These are phyloP conservation scores for Talaromyces nanjingensis DNA, from an alignment of 495 filamentous ascomycete genomes.

Conservation along the genomic window DNA sequence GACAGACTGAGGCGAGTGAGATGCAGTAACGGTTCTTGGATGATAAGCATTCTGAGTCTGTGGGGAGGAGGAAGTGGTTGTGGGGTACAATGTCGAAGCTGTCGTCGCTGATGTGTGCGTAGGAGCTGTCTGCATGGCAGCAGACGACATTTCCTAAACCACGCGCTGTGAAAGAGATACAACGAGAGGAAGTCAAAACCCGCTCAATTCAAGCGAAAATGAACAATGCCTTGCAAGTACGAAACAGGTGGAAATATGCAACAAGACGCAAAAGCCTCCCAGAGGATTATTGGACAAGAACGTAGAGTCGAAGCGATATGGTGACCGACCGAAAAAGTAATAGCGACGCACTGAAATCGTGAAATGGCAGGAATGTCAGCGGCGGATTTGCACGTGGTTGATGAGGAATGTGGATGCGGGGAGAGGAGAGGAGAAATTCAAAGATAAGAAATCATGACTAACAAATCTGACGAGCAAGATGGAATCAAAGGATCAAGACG, in stretches of 20 bases:
- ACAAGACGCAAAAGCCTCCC: constrained; percentile 18
- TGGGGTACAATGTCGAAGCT: not conserved
- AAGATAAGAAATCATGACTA: not conserved
- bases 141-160: constrained; percentile 18
- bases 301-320: not conserved
- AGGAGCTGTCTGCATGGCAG: constrained; percentile 12
- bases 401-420: constrained; percentile 9
- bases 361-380: constrained; percentile 7
- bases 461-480: constrained; percentile 8
- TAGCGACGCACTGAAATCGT: not conserved
- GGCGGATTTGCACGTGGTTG: constrained; percentile 7
- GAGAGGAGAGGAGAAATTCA: not conserved
- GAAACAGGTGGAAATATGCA: constrained; percentile 14
- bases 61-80: not conserved
- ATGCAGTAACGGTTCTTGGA: not conserved
- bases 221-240: not conserved
- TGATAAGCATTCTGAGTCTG: constrained; percentile 9
- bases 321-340: not conserved
- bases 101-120: constrained; percentile 9
- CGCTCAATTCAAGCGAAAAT: constrained; percentile 11
- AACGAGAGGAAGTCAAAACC: not conserved
- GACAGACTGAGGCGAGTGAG: constrained; percentile 5
- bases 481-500: not conserved
- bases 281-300: constrained; percentile 9
- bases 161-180: constrained; percentile 10